A percentile compares a stretch with the other conserved stretches of the same genome.
These are phyloP conservation scores for Trichoderma hamatum DNA, from an alignment of 2,329 filamentous ascomycete species.

Conservation along the genomic window DNA sequence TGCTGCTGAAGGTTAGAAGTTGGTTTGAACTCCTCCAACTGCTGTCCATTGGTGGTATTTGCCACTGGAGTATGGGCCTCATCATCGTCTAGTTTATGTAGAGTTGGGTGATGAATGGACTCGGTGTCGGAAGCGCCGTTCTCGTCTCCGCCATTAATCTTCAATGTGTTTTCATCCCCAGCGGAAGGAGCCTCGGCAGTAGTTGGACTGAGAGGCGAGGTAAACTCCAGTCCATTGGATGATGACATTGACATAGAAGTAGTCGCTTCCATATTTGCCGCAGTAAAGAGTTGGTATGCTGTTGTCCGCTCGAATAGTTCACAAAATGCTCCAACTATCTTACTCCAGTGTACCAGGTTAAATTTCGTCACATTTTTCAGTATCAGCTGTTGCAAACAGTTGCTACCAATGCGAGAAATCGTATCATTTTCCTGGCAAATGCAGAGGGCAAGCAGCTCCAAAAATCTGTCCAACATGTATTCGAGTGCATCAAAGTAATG, in stretches of 20 bases:
- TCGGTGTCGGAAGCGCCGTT: constrained; percentile 42
- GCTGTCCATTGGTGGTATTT: constrained; percentile 39
- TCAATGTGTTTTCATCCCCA: constrained; percentile 59
- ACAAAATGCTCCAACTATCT: constrained; percentile 94
- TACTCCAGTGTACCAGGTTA: constrained; percentile 81
- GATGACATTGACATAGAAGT: constrained; percentile 53
- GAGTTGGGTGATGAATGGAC: constrained; percentile 36
- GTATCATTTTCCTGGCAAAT: constrained; percentile 99
- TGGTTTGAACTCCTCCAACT: constrained; percentile 86
- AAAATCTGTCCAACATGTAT: constrained; percentile 97
- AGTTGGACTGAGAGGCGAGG: constrained; percentile 48
- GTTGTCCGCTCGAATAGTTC: constrained; percentile 94
- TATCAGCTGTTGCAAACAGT: constrained; percentile 95
- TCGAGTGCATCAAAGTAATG: constrained; percentile 97
- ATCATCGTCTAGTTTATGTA: constrained; percentile 40
- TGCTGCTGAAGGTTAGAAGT: constrained; percentile 78
- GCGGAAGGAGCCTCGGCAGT: constrained; percentile 43
- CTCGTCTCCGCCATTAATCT: constrained; percentile 59
- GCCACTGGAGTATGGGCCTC: constrained; percentile 40
- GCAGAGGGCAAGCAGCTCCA: constrained; percentile 90
- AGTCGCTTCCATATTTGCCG: constrained; percentile 62
- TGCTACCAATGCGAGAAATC: constrained; percentile 95
- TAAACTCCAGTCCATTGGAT: constrained; percentile 56
- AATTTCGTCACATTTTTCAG: constrained; percentile 96
- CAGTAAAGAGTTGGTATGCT: constrained; percentile 91